Percentiles rank a stretch among this genome's conserved stretches.
phyloP scores from a whole-genome alignment of 306 rosid species.

The Lupinus albus region DNA sequence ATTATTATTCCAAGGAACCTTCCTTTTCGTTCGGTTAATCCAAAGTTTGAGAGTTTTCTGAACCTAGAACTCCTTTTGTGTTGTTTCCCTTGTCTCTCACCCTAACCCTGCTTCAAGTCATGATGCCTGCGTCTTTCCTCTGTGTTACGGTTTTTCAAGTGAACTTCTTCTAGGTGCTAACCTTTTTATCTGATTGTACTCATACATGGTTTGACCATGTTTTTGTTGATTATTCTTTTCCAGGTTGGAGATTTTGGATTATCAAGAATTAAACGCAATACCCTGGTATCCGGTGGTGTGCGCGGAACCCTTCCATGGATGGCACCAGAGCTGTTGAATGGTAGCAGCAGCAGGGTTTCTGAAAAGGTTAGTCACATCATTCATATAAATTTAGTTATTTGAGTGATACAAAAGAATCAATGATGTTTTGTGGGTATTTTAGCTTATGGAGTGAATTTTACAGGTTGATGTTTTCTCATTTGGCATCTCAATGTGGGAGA shows the following conservation, averaged over 20 bases:
- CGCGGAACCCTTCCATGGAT: conserved; percentile 99
- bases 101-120: too few species aligned
- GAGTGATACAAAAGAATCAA: conserved; percentile 14
- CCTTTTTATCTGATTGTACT: too few species aligned
- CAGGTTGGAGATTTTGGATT: conserved; percentile 96
- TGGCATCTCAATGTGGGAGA: conserved; percentile 95
- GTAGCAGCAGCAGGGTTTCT: conserved; percentile 81
- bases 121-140: too few species aligned
- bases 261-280: conserved; percentile 85
- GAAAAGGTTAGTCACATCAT: conserved; percentile 63
- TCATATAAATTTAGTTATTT: conserved; percentile 3
- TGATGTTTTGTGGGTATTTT: conserved; percentile 30
- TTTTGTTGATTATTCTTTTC: conserved; percentile 29
- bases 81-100: too few species aligned
- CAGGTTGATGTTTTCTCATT: conserved; percentile 96
- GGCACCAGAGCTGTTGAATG: conserved; percentile 90
- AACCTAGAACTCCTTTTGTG: too few species aligned
- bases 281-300: conserved; percentile 93
- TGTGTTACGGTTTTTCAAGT: not conserved
- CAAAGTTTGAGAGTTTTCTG: too few species aligned
- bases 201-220: not conserved
- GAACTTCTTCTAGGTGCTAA: not conserved
- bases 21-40: too few species aligned
- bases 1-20: too few species aligned
- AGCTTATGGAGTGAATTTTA: conserved; percentile 32